Evolutionary conservation across 2,329 filamentous ascomycete genomes (phyloP).

Genomic region (Fusarium anguioides): DNA sequence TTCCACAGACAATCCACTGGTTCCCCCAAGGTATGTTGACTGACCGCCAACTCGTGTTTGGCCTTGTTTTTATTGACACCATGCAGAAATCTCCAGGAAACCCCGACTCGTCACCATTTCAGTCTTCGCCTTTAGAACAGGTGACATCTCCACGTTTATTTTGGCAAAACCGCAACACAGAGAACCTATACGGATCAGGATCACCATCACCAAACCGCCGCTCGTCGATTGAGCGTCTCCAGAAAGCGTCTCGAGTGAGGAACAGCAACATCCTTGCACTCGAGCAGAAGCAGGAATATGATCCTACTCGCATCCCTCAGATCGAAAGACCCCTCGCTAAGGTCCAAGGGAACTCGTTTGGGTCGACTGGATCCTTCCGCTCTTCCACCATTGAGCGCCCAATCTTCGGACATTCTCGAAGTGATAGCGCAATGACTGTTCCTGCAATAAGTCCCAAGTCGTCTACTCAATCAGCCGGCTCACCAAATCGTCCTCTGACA

Average conservation of each 20-base stretch:
- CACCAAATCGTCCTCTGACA: slow-evolving; percentile 51
- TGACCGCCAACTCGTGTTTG: slow-evolving; percentile 9
- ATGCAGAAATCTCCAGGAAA: slow-evolving; percentile 73
- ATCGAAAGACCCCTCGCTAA: slow-evolving; percentile 86
- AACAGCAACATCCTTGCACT: slow-evolving; percentile 98
- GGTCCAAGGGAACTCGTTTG: slow-evolving; percentile 78
- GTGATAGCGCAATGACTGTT: slow-evolving; percentile 67
- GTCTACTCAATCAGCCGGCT: slow-evolving; percentile 51
- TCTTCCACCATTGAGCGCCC: slow-evolving; percentile 59
- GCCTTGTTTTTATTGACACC: slow-evolving; percentile 47
- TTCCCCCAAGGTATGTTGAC: slow-evolving; percentile 52
- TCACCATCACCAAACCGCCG: slow-evolving; percentile 81
- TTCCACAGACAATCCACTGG: slow-evolving; percentile 81
- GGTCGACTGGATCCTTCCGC: slow-evolving; percentile 66
- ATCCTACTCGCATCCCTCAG: slow-evolving; percentile 79
- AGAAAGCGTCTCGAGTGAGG: slow-evolving; percentile 94
- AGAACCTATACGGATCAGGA: slow-evolving; percentile 74
- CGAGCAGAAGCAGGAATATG: slow-evolving; percentile 92
- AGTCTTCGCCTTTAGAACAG: slow-evolving; percentile 79
- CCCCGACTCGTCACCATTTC: slow-evolving; percentile 84
- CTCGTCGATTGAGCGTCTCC: slow-evolving; percentile 94
- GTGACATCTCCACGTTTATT: slow-evolving; percentile 84
- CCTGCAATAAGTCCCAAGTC: slow-evolving; percentile 67
- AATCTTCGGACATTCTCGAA: slow-evolving; percentile 59
- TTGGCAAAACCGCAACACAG: slow-evolving; percentile 85